A percentile compares a stretch with the other conserved stretches of the same genome.
These are phyloP conservation scores for Aurinia saxatilis DNA, from an alignment of 345 rosid genomes.

Conservation along the genomic window DNA sequence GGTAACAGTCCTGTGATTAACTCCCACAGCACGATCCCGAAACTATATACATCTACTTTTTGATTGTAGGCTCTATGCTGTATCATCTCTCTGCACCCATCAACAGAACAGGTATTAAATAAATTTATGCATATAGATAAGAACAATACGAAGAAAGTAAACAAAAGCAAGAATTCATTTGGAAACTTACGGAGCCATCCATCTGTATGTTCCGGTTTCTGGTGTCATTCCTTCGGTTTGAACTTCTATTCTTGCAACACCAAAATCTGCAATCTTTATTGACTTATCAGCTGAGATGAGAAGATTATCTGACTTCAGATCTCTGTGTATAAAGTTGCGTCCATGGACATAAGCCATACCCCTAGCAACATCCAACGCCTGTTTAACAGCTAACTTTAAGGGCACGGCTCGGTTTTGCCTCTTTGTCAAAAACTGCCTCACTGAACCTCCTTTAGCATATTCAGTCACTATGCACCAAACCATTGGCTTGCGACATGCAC, in stretches of 20 bases:
- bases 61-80: slow-evolving; percentile 49
- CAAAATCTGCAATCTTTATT: slow-evolving; percentile 46
- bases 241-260: slow-evolving; percentile 40
- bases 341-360: slow-evolving; percentile 48
- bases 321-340: slow-evolving; percentile 38
- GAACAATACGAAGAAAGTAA: neutral
- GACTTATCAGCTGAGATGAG: slow-evolving; percentile 37
- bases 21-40: slow-evolving; percentile 55
- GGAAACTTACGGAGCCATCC: slow-evolving; percentile 51
- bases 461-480: slow-evolving; percentile 39
- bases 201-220: slow-evolving; percentile 43
- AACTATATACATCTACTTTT: slow-evolving; percentile 51
- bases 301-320: slow-evolving; percentile 44
- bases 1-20: slow-evolving; percentile 39
- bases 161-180: neutral
- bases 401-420: slow-evolving; percentile 37
- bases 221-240: slow-evolving; percentile 50
- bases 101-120: neutral
- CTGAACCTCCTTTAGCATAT: slow-evolving; percentile 37
- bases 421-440: slow-evolving; percentile 30
- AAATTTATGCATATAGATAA: neutral
- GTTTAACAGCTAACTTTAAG: slow-evolving; percentile 35
- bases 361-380: slow-evolving; percentile 44
- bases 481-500: slow-evolving; percentile 36
- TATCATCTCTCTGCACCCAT: slow-evolving; percentile 44